Evolutionary conservation across 306 rosid genomes (phyloP), one percentile per base, ranked within the genome.

Genomic region (Arachis hypogaea): DNA sequence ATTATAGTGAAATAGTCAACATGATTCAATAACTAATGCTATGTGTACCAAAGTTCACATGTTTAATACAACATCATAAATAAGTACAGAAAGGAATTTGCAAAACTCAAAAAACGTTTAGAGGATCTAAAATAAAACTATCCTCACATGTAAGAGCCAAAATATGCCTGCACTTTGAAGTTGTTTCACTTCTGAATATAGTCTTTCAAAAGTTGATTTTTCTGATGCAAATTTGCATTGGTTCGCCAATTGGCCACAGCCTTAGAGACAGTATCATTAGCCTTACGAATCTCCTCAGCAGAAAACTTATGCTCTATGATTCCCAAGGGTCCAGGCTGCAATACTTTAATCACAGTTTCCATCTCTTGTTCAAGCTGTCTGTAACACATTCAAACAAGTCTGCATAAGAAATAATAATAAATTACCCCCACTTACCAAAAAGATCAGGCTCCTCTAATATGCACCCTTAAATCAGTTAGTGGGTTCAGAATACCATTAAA

Each of bases 251-350:
- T 90, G 73, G 78, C 81, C 2, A 95, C 91, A 12, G 98, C 97
- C 74, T 74, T 81, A 12, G 70, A 63, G 74, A 95, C 93, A 0
- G 88, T 82, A 50, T 77, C 78, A 71, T 86, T 82, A 46, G 97
- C 97, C 83, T 70, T 75, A 28, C 49, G 62, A 55, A 90, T 88
- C 83, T 90, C 98, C 3, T 85, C 89, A 28, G 86, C 87, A 62
- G 98, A 90, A 80, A 90, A 92, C 75, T 90, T 90, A 82, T 95
- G 98, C 60, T 92, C 96, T 51, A 81, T 65, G 76, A 92, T 87
- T 71, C 99, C 99, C 73, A 95, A 67, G 14, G 98, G 97, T 80
- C 99, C 97, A 58, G 97, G 99, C 83, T 94, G 96, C 87, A 94
- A 57, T 59, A 89, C 96, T 75, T 87, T 87, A 30, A 89, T 59